Evolutionary conservation across 441 rosid genomes (phyloP), one percentile per base, ranked within the genome.

Genomic region (Theobroma grandiflorum): DNA sequence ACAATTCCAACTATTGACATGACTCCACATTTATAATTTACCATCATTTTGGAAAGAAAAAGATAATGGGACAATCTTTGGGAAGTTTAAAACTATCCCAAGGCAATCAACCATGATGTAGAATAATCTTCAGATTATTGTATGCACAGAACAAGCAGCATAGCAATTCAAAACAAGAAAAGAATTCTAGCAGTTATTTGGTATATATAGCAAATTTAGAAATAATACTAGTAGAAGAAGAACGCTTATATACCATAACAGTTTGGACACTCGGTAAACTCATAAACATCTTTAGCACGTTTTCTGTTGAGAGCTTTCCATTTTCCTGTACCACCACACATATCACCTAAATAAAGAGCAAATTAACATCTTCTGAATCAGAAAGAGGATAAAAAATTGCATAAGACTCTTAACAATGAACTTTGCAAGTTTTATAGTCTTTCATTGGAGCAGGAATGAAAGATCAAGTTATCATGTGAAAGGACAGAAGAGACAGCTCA

Each of bases 251-350:
- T 84, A 91, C 95, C 94, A 40, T 89, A 94, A 78, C 98, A 94
- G 81, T 94, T 94, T 16, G 97, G 98, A 82, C 98, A 94, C 84
- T 92, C 94, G 2, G 95, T 89, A 78, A 91, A 91, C 84, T 89
- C 93, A 16, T 90, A 93, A 74, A 93, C 95, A 88, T 96, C 98
- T 86, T 96, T 96, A 0, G 99, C 97, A 18, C 97, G 96, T 82
- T 96, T 96, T 84, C 98, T 80, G 87, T 94, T 94, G 47, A 96
- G 98, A 77, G 99, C 97, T 81, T 94, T 96, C 99, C 98, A 96
- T 87, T 96, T 96, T 86, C 99, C 98, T 76, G 99, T 96, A 80
- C 99, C 98, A 73, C 97, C 99, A 87, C 99, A 94, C 99, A 96
- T 96, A 83, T 95, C 99, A 80, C 99, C 99, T 94, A 86, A 68